Base-by-base conservation (phyloP, 2,329 filamentous ascomycete species). In the Teratosphaeriaceae sp. region DNA sequence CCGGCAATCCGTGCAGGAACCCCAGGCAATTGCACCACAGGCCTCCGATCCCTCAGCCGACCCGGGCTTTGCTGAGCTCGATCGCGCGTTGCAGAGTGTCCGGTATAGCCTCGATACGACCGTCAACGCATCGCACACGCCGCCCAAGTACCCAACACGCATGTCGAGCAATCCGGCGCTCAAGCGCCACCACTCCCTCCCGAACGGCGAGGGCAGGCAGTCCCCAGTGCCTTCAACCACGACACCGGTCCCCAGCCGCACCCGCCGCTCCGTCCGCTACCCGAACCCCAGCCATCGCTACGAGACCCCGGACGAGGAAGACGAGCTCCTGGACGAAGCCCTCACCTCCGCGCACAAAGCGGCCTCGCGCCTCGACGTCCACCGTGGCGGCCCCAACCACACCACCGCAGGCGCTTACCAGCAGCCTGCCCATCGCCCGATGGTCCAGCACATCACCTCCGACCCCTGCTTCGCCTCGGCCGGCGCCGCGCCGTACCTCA, bases 261-360 rank as follows among this genome's bases (percentile, higher is more conserved):
- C 88, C 12, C 76, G 90, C 45, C 78, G 88, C 47, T 84, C 86
- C 11, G 77, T 94, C 36, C 75, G 78, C 47, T 71, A 74, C 62
- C 82, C 86, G 12, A 83, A 88, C 49, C 84, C 85, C 3, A 80
- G 85, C 38, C 84, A 85, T 56, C 83, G 87, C 49, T 96, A 97
- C 61, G 92, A 98, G 60, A 89, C 89, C 0, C 88, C 92, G 1
- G 89, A 94, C 57, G 92, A 98, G 65, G 90, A 97, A 60, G 92
- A 98, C 46, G 92, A 98, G 66, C 75, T 98, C 8, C 74, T 97
- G 8, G 89, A 96, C 54, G 92, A 98, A 65, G 88, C 82, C 16
- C 72, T 96, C 31, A 77, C 81, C 38, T 87, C 85, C 5, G 85
- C 88, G 0, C 82, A 83, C 56, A 79, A 78, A 48, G 86, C 82